Conservation (phyloP, 116 monocot genomes). For the Zostera marina region DNA sequence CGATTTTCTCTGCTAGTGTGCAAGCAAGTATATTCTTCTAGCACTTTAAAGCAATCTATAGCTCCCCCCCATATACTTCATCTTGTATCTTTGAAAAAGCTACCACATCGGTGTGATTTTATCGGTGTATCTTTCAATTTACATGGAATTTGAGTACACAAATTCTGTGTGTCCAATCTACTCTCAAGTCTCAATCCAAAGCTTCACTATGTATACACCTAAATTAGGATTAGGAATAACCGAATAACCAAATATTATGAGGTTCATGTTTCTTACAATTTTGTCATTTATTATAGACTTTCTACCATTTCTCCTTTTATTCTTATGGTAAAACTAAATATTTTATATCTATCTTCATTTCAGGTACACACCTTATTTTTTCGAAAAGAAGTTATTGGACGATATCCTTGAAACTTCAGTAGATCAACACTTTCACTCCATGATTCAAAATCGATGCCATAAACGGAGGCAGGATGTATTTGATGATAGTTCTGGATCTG, state of each 20-base stretch:
- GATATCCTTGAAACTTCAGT: constrained; percentile 90
- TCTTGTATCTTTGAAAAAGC: too few relatives aligned
- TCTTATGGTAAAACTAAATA: constrained; percentile 1
- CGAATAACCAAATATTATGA: too few relatives aligned
- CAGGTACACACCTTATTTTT: constrained; percentile 98
- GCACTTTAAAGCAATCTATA: too few relatives aligned
- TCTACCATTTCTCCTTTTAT: neutral
- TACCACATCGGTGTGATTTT: too few relatives aligned
- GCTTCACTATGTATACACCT: neutral
- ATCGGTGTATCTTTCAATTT: too few relatives aligned
- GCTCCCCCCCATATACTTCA: too few relatives aligned
- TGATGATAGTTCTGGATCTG: constrained; percentile 53
- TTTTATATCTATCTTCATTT: neutral
- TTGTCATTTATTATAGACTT: neutral
- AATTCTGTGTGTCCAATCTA: too few relatives aligned
- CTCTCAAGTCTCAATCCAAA: too few relatives aligned
- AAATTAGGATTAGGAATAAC: too few relatives aligned
- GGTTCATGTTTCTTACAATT: neutral
- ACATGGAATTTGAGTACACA: too few relatives aligned
- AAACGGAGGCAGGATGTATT: constrained; percentile 47
- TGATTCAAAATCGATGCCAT: constrained; percentile 59
- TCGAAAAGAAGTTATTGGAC: constrained; percentile 86
- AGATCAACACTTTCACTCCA: constrained; percentile 83
- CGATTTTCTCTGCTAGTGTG: too few relatives aligned
- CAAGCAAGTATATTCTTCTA: too few relatives aligned